These are phyloP conservation scores for Wickerhamiella bombiphila DNA, from an alignment of 805 yeast species.

Conservation along the genomic window DNA sequence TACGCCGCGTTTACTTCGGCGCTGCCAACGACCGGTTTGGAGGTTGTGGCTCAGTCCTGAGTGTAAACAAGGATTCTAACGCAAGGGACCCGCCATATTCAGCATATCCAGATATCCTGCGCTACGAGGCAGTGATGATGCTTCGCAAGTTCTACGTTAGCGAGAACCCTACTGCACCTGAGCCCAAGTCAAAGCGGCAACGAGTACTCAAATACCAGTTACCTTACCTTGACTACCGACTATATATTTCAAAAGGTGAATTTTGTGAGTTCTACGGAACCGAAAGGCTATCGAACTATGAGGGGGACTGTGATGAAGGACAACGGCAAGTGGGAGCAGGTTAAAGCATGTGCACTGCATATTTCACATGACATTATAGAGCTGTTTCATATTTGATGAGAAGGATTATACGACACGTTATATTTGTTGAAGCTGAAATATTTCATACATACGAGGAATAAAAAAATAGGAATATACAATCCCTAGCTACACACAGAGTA, in stretches of 20 bases:
- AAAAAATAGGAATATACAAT: too few species aligned
- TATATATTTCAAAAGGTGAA: slow-evolving; percentile 36
- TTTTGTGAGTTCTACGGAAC: slow-evolving; percentile 39
- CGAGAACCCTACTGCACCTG: slow-evolving; percentile 78
- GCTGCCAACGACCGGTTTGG: slow-evolving; percentile 94
- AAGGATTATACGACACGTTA: too few species aligned
- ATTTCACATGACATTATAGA: too few species aligned
- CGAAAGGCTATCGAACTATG: slow-evolving; percentile 20
- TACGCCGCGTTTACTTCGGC: slow-evolving; percentile 67
- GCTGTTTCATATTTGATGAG: too few species aligned
- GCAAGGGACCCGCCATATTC: slow-evolving; percentile 28
- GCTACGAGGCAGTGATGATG: slow-evolving; percentile 71
- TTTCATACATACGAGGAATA: too few species aligned
- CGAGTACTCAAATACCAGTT: slow-evolving; percentile 34
- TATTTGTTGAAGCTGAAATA: too few species aligned
- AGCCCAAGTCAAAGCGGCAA: slow-evolving; percentile 55
- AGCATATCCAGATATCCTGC: slow-evolving; percentile 61
- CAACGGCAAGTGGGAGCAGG: too few species aligned
- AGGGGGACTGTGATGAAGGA: too few species aligned
- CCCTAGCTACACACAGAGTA: too few species aligned
- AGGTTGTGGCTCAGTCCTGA: slow-evolving; percentile 80
- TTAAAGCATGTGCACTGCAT: too few species aligned
- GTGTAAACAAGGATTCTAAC: slow-evolving; percentile 35
- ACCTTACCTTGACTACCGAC: slow-evolving; percentile 41
- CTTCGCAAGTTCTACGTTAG: slow-evolving; percentile 71